Conservation (phyloP, 495 filamentous ascomycete genomes). For the Aspergillus olivimuriae region DNA sequence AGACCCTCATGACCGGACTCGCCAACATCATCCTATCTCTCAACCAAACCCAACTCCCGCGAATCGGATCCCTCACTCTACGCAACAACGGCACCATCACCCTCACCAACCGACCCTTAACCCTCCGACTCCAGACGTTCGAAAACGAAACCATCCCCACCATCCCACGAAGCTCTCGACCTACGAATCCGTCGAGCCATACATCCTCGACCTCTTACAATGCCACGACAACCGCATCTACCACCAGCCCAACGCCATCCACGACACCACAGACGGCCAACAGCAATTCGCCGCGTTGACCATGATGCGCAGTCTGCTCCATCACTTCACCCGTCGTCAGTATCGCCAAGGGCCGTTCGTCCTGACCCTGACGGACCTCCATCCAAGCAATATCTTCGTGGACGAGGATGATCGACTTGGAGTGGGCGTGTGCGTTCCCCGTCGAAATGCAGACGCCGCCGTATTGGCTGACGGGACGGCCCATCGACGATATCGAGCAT, state of each 20-base stretch:
- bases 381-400: constrained; percentile 31
- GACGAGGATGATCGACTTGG: constrained; percentile 22
- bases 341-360: constrained; percentile 19
- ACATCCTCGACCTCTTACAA: constrained; percentile 18
- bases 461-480: constrained; percentile 6
- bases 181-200: constrained; percentile 19
- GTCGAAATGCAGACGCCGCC: constrained; percentile 2
- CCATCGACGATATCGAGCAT: constrained; percentile 12
- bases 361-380: constrained; percentile 18
- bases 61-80: constrained; percentile 31
- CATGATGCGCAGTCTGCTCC: constrained; percentile 19
- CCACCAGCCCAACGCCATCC: constrained; percentile 23
- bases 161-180: constrained; percentile 20
- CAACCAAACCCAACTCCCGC: constrained; percentile 16
- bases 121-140: constrained; percentile 13
- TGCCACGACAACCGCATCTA: constrained; percentile 25
- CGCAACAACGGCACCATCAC: constrained; percentile 17
- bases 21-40: constrained; percentile 25
- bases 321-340: constrained; percentile 13
- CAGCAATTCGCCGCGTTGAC: constrained; percentile 20
- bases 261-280: constrained; percentile 16
- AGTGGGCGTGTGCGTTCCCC: constrained; percentile 23
- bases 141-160: constrained; percentile 30
- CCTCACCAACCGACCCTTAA: constrained; percentile 27
- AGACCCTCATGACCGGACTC: constrained; percentile 21